Conservation (phyloP, 2,329 filamentous ascomycete species). For the Apiospora marii region DNA sequence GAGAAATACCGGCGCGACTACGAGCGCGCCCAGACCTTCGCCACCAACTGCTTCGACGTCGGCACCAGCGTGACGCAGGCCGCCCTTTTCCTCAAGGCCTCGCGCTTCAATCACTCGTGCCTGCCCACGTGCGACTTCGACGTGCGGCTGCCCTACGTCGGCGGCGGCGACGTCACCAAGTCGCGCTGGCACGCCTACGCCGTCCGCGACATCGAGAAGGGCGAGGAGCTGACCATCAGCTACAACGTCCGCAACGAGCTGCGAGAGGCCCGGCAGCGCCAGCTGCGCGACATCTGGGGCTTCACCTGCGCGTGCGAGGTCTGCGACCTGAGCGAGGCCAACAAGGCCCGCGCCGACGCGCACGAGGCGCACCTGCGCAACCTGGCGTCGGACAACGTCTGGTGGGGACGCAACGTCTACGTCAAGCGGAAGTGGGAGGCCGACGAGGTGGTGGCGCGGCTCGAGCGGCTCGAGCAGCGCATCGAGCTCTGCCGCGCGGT, state of each 20-base stretch:
- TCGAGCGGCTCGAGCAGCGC: neutral
- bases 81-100: neutral
- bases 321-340: neutral
- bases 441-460: neutral
- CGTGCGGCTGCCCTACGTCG: neutral
- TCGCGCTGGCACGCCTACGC: neutral
- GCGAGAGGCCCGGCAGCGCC: neutral
- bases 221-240: conserved; percentile 3
- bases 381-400: neutral
- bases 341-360: neutral
- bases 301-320: conserved; percentile 12
- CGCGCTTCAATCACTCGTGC: conserved; percentile 18
- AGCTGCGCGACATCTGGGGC: neutral
- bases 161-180: too few relatives aligned
- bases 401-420: neutral
- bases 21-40: neutral
- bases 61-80: neutral
- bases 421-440: neutral
- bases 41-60: conserved; percentile 17
- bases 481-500: neutral
- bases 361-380: neutral
- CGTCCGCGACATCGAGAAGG: neutral
- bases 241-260: neutral
- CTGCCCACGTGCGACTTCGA: neutral
- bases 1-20: neutral